phyloP scores from a whole-genome alignment of 257 asterid genomes.

The Marsdenia floribunda region DNA sequence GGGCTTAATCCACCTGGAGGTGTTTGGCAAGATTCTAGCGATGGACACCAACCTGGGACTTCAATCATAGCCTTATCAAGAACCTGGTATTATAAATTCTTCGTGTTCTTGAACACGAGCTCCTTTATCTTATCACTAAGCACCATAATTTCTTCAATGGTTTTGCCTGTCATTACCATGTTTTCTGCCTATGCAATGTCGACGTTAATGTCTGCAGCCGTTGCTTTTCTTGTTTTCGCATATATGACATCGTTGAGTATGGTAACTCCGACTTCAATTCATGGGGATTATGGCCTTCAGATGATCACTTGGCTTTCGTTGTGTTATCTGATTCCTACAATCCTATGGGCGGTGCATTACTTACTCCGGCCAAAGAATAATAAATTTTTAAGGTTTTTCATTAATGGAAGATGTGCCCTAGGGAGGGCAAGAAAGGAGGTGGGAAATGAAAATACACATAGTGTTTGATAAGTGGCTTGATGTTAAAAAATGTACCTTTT shows the following conservation, averaged over 20 bases:
- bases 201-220: background rate
- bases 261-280: background rate
- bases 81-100: background rate
- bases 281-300: background rate
- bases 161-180: background rate
- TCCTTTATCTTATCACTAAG: background rate
- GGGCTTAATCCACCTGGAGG: too few species aligned
- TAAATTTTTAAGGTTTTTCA: background rate
- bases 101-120: background rate
- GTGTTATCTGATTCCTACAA: background rate
- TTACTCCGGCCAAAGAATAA: background rate
- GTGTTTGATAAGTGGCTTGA: too few species aligned
- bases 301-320: background rate
- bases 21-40: too few species aligned
- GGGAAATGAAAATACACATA: background rate
- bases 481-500: too few species aligned
- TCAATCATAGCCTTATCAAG: background rate
- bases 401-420: background rate
- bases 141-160: background rate
- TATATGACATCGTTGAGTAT: background rate
- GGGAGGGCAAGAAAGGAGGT: background rate
- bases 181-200: constrained; percentile 1
- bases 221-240: background rate
- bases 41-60: too few species aligned
- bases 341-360: background rate